A percentile compares a stretch with the other conserved stretches of the same genome.
phyloP scores from a whole-genome alignment of 805 yeast genomes.

The Cyberlindnera saturnus region DNA sequence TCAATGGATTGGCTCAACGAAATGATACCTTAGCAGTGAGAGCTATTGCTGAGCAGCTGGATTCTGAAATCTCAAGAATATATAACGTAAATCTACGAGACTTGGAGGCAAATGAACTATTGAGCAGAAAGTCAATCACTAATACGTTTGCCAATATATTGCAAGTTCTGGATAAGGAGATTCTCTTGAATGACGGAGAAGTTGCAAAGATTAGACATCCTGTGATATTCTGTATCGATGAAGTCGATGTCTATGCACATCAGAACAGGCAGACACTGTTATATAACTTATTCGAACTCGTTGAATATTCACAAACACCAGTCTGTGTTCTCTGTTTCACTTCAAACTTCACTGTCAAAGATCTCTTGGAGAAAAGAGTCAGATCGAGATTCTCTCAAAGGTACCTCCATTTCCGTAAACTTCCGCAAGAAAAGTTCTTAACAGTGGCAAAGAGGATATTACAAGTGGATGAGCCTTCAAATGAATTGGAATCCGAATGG shows the following conservation, averaged over 20 bases:
- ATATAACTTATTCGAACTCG: constrained; percentile 82
- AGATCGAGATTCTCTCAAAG: constrained; percentile 85
- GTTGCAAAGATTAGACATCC: constrained; percentile 30
- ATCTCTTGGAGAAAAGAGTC: constrained; percentile 84
- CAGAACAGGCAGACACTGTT: constrained; percentile 74
- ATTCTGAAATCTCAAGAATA: constrained; percentile 33
- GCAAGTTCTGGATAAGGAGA: constrained; percentile 40
- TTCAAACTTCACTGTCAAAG: constrained; percentile 68
- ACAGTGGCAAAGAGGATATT: constrained; percentile 39
- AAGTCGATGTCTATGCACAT: constrained; percentile 71
- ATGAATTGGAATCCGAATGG: constrained; percentile 34
- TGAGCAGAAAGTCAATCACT: constrained; percentile 48
- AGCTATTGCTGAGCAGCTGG: constrained; percentile 82
- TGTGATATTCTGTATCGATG: constrained; percentile 75
- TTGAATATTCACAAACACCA: constrained; percentile 66
- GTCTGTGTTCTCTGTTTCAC: constrained; percentile 79
- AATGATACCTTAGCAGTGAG: constrained; percentile 78
- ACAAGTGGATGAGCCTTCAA: constrained; percentile 20
- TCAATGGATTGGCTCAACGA: constrained; percentile 66
- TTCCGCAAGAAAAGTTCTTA: constrained; percentile 41
- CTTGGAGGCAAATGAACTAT: constrained; percentile 23
- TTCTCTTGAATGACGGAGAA: constrained; percentile 4
- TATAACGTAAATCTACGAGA: constrained; percentile 23
- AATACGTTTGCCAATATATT: constrained; percentile 59
- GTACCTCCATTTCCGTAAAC: constrained; percentile 51